Percentiles rank a stretch among this genome's conserved stretches.
Conservation (phyloP, 768 basidiomycete species). For the Thelephora aurantiotincta region DNA sequence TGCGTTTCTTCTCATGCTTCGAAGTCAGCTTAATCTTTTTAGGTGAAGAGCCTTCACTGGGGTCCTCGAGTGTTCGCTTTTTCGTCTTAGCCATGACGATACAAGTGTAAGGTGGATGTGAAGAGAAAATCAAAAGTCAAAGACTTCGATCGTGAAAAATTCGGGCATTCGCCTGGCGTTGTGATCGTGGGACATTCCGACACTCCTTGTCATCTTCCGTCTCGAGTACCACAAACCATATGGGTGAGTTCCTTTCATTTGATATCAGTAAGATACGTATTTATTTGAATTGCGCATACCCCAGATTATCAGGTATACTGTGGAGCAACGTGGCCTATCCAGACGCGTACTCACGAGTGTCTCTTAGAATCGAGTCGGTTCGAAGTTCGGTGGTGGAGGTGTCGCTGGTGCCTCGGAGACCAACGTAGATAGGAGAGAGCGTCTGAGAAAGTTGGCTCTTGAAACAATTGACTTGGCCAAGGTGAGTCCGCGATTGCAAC, state of each 20-base stretch:
- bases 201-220: background rate
- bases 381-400: constrained; percentile 92
- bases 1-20: constrained; percentile 14
- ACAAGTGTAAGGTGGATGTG: background rate
- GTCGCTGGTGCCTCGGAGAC: constrained; percentile 91
- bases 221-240: background rate
- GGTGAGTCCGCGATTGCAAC: constrained; percentile 27
- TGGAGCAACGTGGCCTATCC: too few species aligned
- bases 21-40: constrained; percentile 47
- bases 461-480: constrained; percentile 98
- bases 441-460: constrained; percentile 85
- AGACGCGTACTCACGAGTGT: background rate
- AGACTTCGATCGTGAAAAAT: background rate
- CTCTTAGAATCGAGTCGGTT: constrained; percentile 79
- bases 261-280: too few species aligned
- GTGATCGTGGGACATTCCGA: constrained; percentile 1
- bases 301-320: constrained; percentile 54
- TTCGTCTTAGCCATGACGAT: constrained; percentile 27
- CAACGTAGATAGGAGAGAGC: constrained; percentile 90
- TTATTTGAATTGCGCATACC: background rate
- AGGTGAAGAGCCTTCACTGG: constrained; percentile 28
- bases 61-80: constrained; percentile 52
- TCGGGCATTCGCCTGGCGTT: background rate
- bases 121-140: too few species aligned
- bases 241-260: background rate